Evolutionary conservation across 2,329 filamentous ascomycete genomes (phyloP).

Genomic region (Clonostachys rosea): DNA sequence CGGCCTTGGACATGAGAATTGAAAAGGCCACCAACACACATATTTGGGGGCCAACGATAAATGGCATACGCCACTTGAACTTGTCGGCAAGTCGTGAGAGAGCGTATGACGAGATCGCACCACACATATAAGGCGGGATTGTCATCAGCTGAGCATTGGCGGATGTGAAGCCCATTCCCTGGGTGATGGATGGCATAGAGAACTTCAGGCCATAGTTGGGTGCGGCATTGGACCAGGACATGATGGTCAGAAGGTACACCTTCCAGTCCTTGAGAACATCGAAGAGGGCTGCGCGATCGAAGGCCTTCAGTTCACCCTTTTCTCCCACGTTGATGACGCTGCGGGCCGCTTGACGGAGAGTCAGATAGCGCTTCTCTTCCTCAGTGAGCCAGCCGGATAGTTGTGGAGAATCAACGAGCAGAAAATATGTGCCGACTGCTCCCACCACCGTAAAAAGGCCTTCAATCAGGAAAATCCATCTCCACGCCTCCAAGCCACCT

Average conservation of each 20-base stretch:
- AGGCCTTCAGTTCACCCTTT: slow-evolving; percentile 72
- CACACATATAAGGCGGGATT: slow-evolving; percentile 54
- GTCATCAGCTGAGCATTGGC: slow-evolving; percentile 63
- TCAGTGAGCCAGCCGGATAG: slow-evolving; percentile 43
- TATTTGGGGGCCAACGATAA: slow-evolving; percentile 48
- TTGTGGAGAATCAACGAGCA: slow-evolving; percentile 72
- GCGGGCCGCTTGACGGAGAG: slow-evolving; percentile 39
- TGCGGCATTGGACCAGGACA: slow-evolving; percentile 57
- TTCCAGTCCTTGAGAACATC: slow-evolving; percentile 76
- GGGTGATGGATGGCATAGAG: slow-evolving; percentile 61
- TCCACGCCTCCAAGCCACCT: slow-evolving; percentile 54
- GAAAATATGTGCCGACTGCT: slow-evolving; percentile 62
- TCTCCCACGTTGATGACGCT: slow-evolving; percentile 47
- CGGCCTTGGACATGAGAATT: slow-evolving; percentile 54
- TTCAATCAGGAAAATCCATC: slow-evolving; percentile 66
- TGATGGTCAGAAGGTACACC: slow-evolving; percentile 56
- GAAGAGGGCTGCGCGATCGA: slow-evolving; percentile 68
- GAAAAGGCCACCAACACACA: slow-evolving; percentile 52
- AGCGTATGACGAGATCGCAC: slow-evolving; percentile 52
- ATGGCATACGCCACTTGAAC: slow-evolving; percentile 46
- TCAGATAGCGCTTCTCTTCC: slow-evolving; percentile 66
- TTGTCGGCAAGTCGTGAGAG: slow-evolving; percentile 52
- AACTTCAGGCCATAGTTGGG: slow-evolving; percentile 51
- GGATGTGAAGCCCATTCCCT: slow-evolving; percentile 49
- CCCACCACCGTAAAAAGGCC: slow-evolving; percentile 66